Evolutionary conservation across 2,329 filamentous ascomycete genomes (phyloP).

Genomic region (Mycosphaerella arachidis): DNA sequence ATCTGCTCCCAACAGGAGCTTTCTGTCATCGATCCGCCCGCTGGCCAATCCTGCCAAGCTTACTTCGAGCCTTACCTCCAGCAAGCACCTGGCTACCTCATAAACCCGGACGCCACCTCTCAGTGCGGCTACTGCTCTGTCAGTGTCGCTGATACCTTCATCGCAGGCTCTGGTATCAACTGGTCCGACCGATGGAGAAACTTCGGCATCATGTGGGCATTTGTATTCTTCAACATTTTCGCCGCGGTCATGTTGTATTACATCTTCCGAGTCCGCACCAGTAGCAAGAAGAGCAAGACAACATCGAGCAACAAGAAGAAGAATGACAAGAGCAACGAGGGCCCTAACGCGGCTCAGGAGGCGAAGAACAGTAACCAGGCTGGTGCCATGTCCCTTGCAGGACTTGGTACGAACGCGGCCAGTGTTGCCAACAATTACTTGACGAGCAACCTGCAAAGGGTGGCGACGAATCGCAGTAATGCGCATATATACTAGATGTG

Average conservation of each 20-base stretch:
- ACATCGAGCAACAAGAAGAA: conserved; percentile 31
- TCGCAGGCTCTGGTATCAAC: conserved; percentile 39
- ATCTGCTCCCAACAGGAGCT: conserved; percentile 44
- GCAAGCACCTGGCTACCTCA: conserved; percentile 39
- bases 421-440: conserved; percentile 9
- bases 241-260: conserved; percentile 51
- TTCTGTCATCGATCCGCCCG: conserved; percentile 38
- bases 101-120: conserved; percentile 41
- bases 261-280: conserved; percentile 51
- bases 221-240: conserved; percentile 48
- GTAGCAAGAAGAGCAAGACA: conserved; percentile 40
- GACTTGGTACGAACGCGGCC: conserved; percentile 4
- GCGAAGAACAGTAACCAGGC: background rate
- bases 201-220: conserved; percentile 51
- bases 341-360: conserved; percentile 1
- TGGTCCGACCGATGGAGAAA: conserved; percentile 53
- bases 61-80: conserved; percentile 44
- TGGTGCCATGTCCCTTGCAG: background rate
- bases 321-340: background rate
- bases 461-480: conserved; percentile 19
- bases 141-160: conserved; percentile 44
- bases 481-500: conserved; percentile 12
- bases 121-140: conserved; percentile 50
- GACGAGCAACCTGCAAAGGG: conserved; percentile 15
- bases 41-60: conserved; percentile 38